Base-by-base conservation (phyloP, 768 basidiomycete species). In the Leccinum incarnatum region DNA sequence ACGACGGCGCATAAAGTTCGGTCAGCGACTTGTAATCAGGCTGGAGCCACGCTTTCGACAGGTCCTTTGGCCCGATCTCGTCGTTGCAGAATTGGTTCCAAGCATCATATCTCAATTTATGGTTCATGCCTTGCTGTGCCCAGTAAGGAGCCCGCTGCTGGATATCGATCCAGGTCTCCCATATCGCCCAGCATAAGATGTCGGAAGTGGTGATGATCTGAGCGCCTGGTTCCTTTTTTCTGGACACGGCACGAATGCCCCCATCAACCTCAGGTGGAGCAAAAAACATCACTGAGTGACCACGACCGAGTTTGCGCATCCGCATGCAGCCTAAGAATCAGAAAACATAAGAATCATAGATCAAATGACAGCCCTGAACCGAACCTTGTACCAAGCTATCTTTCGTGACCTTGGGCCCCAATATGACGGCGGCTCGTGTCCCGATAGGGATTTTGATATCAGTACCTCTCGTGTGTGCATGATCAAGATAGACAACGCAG, bases 241-340 rank as follows among this genome's bases (percentile, higher is more conserved):
- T 27, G 27, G 27, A 27, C 27, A 27, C 5, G 86, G 88, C 75
- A 93, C 91, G n/a, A 98, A 72, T 51, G 69, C 73, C 4, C 87
- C 84, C 0, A 86, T 83, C 6, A 96, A 27, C 27, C 27, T 27
- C 7, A 27, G 27, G 27, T 27, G 27, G 27, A 27, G 27, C 27
- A 7, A 27, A 27, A 27, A 27, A 27, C 27, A 27, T 27, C 27
- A 27, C 27, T 8, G 27, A 27, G 27, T 27, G 27, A 27, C 27
- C 27, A 27, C 7, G 27, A 27, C 27, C 27, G 27, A 27, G 27
- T 0, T 27, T 27, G 7, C 27, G 27, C 27, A 27, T 27, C 27
- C 27, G 27, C 27, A 27, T 27, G 7, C 27, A 27, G 27, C 27
- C 27, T 27, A 27, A 27, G 27, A 27, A 27, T 27, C 7, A 27